Conservation (phyloP, 495 filamentous ascomycete species). For the Cairneyella variabilis region DNA sequence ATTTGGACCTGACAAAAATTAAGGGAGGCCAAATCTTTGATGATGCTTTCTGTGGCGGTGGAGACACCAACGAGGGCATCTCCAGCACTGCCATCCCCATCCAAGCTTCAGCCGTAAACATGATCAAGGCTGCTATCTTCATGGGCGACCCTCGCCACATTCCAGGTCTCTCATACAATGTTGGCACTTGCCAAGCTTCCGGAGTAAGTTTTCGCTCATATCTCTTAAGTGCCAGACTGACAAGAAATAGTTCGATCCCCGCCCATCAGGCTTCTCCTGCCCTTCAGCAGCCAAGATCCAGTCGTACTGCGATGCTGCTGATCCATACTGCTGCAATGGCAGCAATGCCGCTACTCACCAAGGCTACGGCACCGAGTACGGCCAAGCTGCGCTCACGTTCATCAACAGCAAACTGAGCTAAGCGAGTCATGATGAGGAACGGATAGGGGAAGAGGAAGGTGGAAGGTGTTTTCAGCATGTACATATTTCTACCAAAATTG, state of each 20-base stretch:
- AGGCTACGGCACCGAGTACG: slow-evolving; percentile 56
- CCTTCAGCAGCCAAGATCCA: slow-evolving; percentile 49
- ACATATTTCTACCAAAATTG: no score
- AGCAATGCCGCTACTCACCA: slow-evolving; percentile 53
- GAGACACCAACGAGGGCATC: slow-evolving; percentile 47
- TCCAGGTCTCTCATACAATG: slow-evolving; percentile 52
- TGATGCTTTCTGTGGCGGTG: slow-evolving; percentile 58
- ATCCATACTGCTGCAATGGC: slow-evolving; percentile 64
- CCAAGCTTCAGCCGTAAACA: slow-evolving; percentile 39
- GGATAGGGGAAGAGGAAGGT: no score
- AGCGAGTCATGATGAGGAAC: no score
- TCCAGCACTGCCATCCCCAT: slow-evolving; percentile 44
- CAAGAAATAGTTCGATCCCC: slow-evolving; percentile 50
- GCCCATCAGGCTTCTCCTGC: slow-evolving; percentile 52
- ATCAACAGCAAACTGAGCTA: no score
- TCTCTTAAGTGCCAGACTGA: no score
- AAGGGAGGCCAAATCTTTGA: slow-evolving; percentile 64
- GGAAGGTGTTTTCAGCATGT: no score
- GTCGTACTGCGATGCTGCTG: slow-evolving; percentile 58
- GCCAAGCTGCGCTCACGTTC: slow-evolving; percentile 50
- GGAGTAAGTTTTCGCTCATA: slow-evolving; percentile 49
- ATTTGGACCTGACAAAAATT: no score
- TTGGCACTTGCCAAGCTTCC: slow-evolving; percentile 51
- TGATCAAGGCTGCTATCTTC: slow-evolving; percentile 59
- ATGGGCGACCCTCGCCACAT: slow-evolving; percentile 58